phyloP scores from a whole-genome alignment of 306 rosid genomes.

The Trifolium repens region DNA sequence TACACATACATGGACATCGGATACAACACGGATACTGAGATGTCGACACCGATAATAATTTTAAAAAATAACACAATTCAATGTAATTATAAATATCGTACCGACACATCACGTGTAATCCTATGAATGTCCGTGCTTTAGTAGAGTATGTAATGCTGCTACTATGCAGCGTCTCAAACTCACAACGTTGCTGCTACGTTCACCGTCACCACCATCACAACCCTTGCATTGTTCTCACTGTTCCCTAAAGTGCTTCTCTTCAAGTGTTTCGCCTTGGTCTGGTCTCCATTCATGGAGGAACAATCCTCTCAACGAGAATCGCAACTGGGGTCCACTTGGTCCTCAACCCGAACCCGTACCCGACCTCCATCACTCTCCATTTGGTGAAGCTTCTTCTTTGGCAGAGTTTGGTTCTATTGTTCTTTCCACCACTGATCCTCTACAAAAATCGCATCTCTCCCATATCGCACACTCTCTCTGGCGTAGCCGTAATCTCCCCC shows the following conservation, averaged over 20 bases:
- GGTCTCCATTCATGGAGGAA: slow-evolving; percentile 81
- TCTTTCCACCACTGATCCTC: slow-evolving; percentile 80
- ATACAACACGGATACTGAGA: too few species aligned
- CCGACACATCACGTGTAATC: too few species aligned
- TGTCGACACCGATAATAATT: too few species aligned
- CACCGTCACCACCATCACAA: neutral
- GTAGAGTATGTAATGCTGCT: neutral
- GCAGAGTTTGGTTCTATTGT: slow-evolving; percentile 85
- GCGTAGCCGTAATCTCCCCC: slow-evolving; percentile 67
- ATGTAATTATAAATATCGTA: too few species aligned
- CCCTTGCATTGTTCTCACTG: neutral
- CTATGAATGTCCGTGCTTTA: too few species aligned
- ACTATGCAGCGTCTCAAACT: slow-evolving; percentile 47
- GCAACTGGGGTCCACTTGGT: slow-evolving; percentile 75
- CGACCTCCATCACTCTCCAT: slow-evolving; percentile 25
- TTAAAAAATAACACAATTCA: too few species aligned
- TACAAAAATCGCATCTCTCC: slow-evolving; percentile 71
- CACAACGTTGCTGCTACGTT: slow-evolving; percentile 31
- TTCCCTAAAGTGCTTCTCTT: slow-evolving; percentile 22
- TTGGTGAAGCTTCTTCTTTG: slow-evolving; percentile 60
- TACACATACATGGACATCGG: too few species aligned
- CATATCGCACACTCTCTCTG: slow-evolving; percentile 80
- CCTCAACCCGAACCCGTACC: slow-evolving; percentile 49
- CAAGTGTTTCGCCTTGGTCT: slow-evolving; percentile 56
- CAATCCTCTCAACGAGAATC: slow-evolving; percentile 63